Evolutionary conservation across 2,329 filamentous ascomycete genomes (phyloP).

Genomic region (Fusarium sp.): DNA sequence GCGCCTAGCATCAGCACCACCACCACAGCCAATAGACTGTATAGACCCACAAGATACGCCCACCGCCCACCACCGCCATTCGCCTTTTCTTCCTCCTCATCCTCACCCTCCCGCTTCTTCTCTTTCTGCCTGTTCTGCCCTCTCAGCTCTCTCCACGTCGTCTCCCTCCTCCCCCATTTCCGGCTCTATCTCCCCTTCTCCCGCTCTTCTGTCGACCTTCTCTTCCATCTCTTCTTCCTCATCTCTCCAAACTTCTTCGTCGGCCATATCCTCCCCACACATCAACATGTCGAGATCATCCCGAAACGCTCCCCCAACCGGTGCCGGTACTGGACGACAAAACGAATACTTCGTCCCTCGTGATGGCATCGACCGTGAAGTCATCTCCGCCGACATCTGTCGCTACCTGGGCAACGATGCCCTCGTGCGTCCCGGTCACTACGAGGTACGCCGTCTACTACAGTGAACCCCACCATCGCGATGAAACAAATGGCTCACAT

Average conservation of each 20-base stretch:
- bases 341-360: constrained; percentile 86
- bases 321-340: constrained; percentile 64
- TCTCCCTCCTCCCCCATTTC: constrained; percentile 40
- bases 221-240: constrained; percentile 38
- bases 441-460: constrained; percentile 68
- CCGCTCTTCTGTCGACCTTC: constrained; percentile 37
- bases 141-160: constrained; percentile 39
- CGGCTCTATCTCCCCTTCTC: constrained; percentile 39
- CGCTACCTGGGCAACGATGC: constrained; percentile 87
- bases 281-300: constrained; percentile 58
- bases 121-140: constrained; percentile 43
- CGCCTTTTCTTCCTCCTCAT: constrained; percentile 51
- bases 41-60: constrained; percentile 41
- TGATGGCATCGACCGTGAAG: constrained; percentile 85
- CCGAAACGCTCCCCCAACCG: constrained; percentile 54
- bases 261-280: constrained; percentile 37
- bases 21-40: constrained; percentile 32
- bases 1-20: constrained; percentile 37
- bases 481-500: constrained; percentile 46
- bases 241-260: constrained; percentile 38
- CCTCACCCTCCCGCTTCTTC: constrained; percentile 46
- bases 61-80: constrained; percentile 46
- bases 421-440: constrained; percentile 79
- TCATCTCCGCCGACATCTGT: constrained; percentile 87
- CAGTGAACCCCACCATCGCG: constrained; percentile 9